Percentiles rank a stretch among this genome's conserved stretches.
Conservation (phyloP, 2,329 filamentous ascomycete genomes). For the Daldinia eschscholtzii region DNA sequence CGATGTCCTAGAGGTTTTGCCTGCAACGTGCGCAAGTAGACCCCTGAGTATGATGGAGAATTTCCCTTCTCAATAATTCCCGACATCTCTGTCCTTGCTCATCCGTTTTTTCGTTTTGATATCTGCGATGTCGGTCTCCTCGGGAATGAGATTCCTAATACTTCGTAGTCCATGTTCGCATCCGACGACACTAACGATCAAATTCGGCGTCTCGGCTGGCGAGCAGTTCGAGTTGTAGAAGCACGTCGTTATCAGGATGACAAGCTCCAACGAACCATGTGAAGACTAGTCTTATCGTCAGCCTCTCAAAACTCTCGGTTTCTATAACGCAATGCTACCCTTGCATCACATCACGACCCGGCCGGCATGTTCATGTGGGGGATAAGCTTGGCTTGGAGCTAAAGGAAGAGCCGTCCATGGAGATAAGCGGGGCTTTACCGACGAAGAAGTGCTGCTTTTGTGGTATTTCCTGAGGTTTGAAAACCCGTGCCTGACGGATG, state of each 20-base stretch:
- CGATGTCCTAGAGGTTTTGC: background rate
- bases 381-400: conserved; percentile 27
- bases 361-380: conserved; percentile 21
- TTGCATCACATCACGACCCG: conserved; percentile 28
- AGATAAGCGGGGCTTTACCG: conserved; percentile 22
- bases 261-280: background rate
- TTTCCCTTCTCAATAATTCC: background rate
- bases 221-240: background rate
- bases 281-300: background rate
- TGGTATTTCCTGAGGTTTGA: conserved; percentile 7
- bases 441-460: conserved; percentile 18
- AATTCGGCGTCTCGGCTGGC: background rate
- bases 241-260: background rate
- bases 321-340: conserved; percentile 31
- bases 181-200: background rate
- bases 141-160: background rate
- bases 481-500: conserved; percentile 32
- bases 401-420: conserved; percentile 11
- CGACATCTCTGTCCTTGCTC: background rate
- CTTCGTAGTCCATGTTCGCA: background rate
- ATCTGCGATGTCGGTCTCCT: conserved; percentile 1
- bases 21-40: background rate
- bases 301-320: conserved; percentile 12
- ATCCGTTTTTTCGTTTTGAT: background rate
- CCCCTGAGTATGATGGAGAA: background rate